Base-by-base conservation (phyloP, 2,329 filamentous ascomycete genomes). In the Botrytis pseudocinerea region DNA sequence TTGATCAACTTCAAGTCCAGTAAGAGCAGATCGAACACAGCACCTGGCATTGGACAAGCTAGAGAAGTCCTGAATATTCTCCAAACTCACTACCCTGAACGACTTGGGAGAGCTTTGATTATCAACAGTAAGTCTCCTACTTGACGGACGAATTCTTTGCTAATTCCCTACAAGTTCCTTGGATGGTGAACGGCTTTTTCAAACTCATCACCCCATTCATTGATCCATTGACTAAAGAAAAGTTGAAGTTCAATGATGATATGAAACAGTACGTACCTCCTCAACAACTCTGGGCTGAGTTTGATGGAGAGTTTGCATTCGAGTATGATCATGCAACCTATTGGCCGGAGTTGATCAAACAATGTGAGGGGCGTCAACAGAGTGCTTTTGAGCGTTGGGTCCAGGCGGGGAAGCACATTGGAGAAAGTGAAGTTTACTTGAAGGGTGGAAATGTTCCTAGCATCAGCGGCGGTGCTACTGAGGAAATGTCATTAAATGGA, bases 221-320 rank as follows among this genome's bases (percentile, higher is more conserved):
- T 83, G 96, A 99, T 83, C 96, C 96, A 12, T 85, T 95, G 79
- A 99, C 96, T 16, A 90, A 93, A 73, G 91, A 96, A 80, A 99
- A 99, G 86, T 91, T 99, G 85, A 97, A 96, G 85, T 98, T 97
- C 87, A 98, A 98, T 85, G 94, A 97, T 82, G 92, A 97, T 80
- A 91, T 97, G 85, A 87, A 87, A 77, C 86, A 92, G 77, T 94
- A 94, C 81, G 92, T 99, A 32, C 94, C 94, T 8, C 83, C 90
- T 12, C 87, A 91, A 79, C 95, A 98, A 82, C 88, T 99, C 70
- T 92, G 94, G 91, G 91, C 90, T 78, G 87, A 90, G 73, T 86
- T 85, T 78, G 90, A 91, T 65, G 95, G 96, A 73, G 88, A 93
- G 68, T 88, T 97, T 75, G 88, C 95, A 74, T 98, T 99, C 81